phyloP scores from a whole-genome alignment of 208 protist species.

The Acanthamoeba castellanii region DNA sequence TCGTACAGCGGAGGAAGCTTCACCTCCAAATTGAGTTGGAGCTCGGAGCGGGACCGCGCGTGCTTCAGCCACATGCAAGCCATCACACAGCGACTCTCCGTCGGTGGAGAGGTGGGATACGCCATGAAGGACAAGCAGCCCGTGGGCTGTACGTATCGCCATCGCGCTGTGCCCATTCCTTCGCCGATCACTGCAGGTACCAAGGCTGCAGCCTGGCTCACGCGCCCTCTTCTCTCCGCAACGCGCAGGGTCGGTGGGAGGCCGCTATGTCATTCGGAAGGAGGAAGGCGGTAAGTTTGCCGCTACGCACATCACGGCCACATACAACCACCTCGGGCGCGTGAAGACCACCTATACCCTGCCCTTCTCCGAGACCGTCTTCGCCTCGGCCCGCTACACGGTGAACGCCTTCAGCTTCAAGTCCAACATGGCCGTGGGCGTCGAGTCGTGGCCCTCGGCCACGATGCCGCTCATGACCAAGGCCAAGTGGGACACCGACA shows the following conservation, averaged over 20 bases:
- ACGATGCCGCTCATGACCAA: slow-evolving; percentile 19
- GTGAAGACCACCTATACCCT: slow-evolving; percentile 25
- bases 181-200: background rate
- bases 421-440: slow-evolving; percentile 59
- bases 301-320: background rate
- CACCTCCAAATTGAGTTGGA: slow-evolving; percentile 38
- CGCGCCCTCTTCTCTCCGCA: background rate
- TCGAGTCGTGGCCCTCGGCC: background rate
- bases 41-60: slow-evolving; percentile 13
- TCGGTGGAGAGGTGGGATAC: slow-evolving; percentile 18
- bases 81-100: background rate
- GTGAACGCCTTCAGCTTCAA: slow-evolving; percentile 56
- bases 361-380: background rate
- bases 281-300: slow-evolving; percentile 12
- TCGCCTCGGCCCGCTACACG: slow-evolving; percentile 38
- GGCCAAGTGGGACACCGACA: slow-evolving; percentile 62
- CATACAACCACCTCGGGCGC: background rate
- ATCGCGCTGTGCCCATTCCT: background rate
- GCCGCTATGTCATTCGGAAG: background rate
- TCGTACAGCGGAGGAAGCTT: background rate
- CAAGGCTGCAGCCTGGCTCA: too few species aligned
- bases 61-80: background rate
- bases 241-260: background rate
- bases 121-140: background rate
- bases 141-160: background rate